Evolutionary conservation across 441 rosid genomes (phyloP), one percentile per base, ranked within the genome.

Genomic region (Eruca vesicaria): DNA sequence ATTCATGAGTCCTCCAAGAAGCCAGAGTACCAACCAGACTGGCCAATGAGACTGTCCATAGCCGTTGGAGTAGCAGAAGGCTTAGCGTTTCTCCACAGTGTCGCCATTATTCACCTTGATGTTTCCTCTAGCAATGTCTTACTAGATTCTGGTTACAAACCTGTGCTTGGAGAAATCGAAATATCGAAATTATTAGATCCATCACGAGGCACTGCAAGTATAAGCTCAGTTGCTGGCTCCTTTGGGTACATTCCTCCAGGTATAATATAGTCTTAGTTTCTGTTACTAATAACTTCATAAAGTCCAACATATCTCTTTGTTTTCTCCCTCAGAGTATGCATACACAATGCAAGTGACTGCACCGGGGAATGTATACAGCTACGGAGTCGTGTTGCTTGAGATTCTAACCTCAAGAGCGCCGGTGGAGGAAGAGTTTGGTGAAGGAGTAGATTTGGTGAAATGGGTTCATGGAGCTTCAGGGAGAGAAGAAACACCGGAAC

Each of bases 291-390:
- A 38, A 32, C 35, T 71, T 57, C 35, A 53, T 23, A 38, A 7
- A 3, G 0, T 23, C 64, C 50, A 73, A 63, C 32, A 68, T 20
- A 6, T 67, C 77, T 32, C 38, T 7, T 53, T 59, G 15, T 10
- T n/a, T 67, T 63, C 5, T 43, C 3, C 0, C 64, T 32, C 91
- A 95, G 98, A 95, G 84, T 92, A 95, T 80, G 99, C 99, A 10
- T 95, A 91, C 73, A 93, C 97, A 59, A 95, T 95, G 99, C 99
- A 91, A 91, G 97, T 95, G 19, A 95, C 98, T 4, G 99, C 97
- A 67, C 99, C 98, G 3, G 99, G 99, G 66, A 95, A 95, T 72
- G 98, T 93, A 23, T 95, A 93, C 82, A 95, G 99, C 84, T 95
- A 86, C 26, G 98, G 99, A 62, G 99, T 95, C 0, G 91, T 93